Evolutionary conservation across 208 protist species (phyloP).

Genomic region (Leishmania major): DNA sequence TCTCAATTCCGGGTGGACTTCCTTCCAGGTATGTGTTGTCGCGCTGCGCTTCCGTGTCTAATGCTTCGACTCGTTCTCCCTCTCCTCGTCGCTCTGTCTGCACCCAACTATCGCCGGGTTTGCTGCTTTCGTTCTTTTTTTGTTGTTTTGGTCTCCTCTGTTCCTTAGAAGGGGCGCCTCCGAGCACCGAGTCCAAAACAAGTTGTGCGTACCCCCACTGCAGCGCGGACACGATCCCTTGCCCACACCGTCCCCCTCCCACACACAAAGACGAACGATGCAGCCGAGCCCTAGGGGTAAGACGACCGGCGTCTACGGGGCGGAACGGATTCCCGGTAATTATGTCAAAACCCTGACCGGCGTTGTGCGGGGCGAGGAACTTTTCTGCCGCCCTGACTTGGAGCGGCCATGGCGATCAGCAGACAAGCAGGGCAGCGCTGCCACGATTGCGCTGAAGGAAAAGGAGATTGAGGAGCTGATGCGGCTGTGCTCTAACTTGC

Average conservation of each 20-base stretch:
- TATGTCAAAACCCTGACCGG: constrained; percentile 81
- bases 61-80: not conserved
- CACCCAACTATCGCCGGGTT: not conserved
- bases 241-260: no score
- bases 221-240: not conserved
- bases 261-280: constrained; percentile 2
- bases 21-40: not conserved
- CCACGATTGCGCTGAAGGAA: constrained; percentile 73
- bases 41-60: not conserved
- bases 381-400: constrained; percentile 86
- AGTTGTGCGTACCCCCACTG: not conserved
- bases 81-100: not conserved
- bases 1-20: not conserved
- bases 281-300: constrained; percentile 26
- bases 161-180: not conserved
- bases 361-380: constrained; percentile 76
- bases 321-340: constrained; percentile 60
- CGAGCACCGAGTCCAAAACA: not conserved
- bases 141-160: no score
- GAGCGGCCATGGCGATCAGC: constrained; percentile 85
- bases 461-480: constrained; percentile 90
- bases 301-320: constrained; percentile 73
- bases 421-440: constrained; percentile 48
- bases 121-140: not conserved
- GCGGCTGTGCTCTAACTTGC: constrained; percentile 74